Base-by-base conservation (phyloP, 805 yeast genomes). In the Saturnispora ahearnii region DNA sequence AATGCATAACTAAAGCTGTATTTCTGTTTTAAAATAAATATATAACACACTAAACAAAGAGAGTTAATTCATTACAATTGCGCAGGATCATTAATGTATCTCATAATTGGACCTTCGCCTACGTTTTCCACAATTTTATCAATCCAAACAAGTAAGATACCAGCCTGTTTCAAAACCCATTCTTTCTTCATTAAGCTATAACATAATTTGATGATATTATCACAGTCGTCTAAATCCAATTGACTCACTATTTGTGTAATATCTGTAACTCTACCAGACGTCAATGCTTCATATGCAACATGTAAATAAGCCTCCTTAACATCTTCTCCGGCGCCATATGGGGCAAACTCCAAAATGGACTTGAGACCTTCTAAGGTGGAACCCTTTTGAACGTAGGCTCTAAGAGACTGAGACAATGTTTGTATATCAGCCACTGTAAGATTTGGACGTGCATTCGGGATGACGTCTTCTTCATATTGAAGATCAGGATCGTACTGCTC, bases 401-500 rank as follows among this genome's bases (percentile, higher is more conserved):
- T 82, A 51, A 82, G 74, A 57, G 78, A 81, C 50, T 74, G 70
- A 34, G 80, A 72, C 46, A 76, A 68, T 11, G 76, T 66, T 49
- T 73, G 77, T 42, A 87, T 69, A 44, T 84, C 87, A 37, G 71
- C 75, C 46, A 64, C 64, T 37, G 73, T 69, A 48, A 79, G 73
- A 1, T 76, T 71, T 7, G 76, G 74, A 36, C 55, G 51, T 31
- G 52, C 55, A 41, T 62, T 63, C 8, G 77, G 76, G 30, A 56
- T 48, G 32, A 58, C 59, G 46, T 65, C 69, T 13, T 57, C 52
- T 12, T 52, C 59, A 46, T 61, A 65, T 38, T 62, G 81, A 58
- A 76, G 77, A 44, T 90, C 96, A 3, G 95, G 86, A 62, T 90
- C 96, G 56, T 81, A 81, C 15, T 88, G 86, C 67, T 93, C 98